Percentiles rank a stretch among this genome's conserved stretches.
phyloP scores from a whole-genome alignment of 805 yeast genomes.

The Yarrowia sp. region DNA sequence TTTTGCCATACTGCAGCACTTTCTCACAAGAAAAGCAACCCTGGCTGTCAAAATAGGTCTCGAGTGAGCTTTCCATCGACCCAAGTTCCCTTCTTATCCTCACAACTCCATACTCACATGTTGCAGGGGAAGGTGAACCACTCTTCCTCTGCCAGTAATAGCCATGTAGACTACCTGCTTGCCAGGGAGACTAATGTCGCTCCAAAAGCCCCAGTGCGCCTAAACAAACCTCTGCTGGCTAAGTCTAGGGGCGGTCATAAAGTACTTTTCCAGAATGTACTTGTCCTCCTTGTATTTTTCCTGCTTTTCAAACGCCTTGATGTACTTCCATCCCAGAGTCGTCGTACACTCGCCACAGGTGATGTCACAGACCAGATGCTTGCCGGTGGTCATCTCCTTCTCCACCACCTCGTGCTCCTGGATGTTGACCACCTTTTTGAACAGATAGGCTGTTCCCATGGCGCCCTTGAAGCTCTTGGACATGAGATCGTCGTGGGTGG shows the following conservation, averaged over 20 bases:
- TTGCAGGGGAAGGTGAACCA: not conserved
- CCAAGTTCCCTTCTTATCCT: no score
- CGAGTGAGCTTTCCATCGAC: no score
- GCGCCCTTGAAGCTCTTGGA: conserved; percentile 60
- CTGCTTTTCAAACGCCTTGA: conserved; percentile 55
- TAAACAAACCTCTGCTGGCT: conserved; percentile 12
- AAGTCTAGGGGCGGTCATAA: not conserved
- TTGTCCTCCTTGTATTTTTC: conserved; percentile 69
- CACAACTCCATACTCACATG: conserved; percentile 1
- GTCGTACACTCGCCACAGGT: conserved; percentile 61
- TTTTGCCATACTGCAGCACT: no score
- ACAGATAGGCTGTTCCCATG: conserved; percentile 64
- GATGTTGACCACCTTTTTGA: conserved; percentile 58
- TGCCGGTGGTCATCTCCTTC: conserved; percentile 67
- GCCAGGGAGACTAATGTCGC: no score
- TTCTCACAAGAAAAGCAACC: no score
- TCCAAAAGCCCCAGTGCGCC: no score
- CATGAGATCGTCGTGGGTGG: conserved; percentile 50
- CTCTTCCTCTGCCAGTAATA: no score
- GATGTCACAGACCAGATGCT: conserved; percentile 63
- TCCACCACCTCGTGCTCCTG: conserved; percentile 51
- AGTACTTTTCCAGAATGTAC: conserved; percentile 58
- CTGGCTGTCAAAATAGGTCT: no score
- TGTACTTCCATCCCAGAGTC: conserved; percentile 69
- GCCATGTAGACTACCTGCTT: no score